A percentile compares a stretch with the other conserved stretches of the same genome.
phyloP scores from a whole-genome alignment of 2,329 filamentous ascomycete species.

The Trichoderma sp. region DNA sequence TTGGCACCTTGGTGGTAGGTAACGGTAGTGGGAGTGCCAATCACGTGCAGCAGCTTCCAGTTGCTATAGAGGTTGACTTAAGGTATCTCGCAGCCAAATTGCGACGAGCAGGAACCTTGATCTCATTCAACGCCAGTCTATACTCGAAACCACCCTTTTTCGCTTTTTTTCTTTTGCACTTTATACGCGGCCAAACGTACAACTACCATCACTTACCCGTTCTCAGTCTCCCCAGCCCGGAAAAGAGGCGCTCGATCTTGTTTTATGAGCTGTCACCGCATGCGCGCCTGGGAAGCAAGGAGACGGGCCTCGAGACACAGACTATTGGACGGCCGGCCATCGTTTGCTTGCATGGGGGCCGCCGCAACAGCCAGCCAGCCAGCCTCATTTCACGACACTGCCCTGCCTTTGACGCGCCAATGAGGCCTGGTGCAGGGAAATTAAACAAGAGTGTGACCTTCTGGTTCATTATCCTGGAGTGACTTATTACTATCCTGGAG shows the following conservation, averaged over 20 bases:
- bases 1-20: no score
- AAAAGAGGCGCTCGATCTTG: slow-evolving; percentile 7
- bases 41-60: slow-evolving; percentile 7
- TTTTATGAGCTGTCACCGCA: slow-evolving; percentile 25
- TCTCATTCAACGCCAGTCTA: no score
- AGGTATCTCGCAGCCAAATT: no score
- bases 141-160: neutral
- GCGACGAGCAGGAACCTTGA: no score
- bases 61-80: neutral
- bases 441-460: slow-evolving; percentile 16
- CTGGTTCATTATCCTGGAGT: neutral
- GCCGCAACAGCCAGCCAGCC: slow-evolving; percentile 4
- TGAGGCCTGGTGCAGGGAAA: neutral
- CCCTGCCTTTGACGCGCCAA: slow-evolving; percentile 4
- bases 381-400: slow-evolving; percentile 5
- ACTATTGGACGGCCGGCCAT: slow-evolving; percentile 14
- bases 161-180: neutral
- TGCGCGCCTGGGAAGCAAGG: slow-evolving; percentile 16
- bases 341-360: slow-evolving; percentile 16
- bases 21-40: neutral
- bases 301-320: neutral
- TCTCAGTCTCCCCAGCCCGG: neutral
- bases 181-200: no score
- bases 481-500: neutral
- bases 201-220: no score